Evolutionary conservation across 2,329 filamentous ascomycete species (phyloP), one percentile per base, ranked within the genome.

Genomic region (Trichophyton rubrum): DNA sequence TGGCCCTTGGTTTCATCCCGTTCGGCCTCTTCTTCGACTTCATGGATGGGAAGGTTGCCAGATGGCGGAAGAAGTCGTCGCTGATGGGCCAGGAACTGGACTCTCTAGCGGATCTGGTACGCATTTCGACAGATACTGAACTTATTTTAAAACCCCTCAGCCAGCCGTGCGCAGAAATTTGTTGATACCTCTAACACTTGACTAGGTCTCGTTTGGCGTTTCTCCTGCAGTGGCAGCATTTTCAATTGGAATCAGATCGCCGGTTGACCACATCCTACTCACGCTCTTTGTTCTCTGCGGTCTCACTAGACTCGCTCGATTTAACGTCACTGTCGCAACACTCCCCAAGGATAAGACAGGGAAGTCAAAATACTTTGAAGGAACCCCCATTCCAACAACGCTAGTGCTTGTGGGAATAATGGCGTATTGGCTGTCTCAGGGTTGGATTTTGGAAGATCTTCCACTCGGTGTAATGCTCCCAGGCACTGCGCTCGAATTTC

Each of bases 81-180:
- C 80, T 99, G 72, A 97, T 99, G 92, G 93, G 93, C 11, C 92
- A 96, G 75, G 93, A 99, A 75, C 79, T 99, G 60, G 93, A 99
- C 74, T 97, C 92, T 5, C 80, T 99, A 56, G 93, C 93, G 60
- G 93, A 99, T 73, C 74, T 99, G 79, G 90, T 96, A 86, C 30
- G 83, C 69, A 33, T 43, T 38, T 38, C 33, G 33, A 38, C 8
- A 38, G 8, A 38, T 9, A 38, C 3, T 45, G 27, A 11, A 55
- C 8, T 17, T 3, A 17, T 35, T 35, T 7, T 7, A 27, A 59
- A 51, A 30, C 59, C 59, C 35, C 17, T 24, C 55, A 57, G 22
- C 11, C 6, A 17, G 20, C 55, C n/a, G 17, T 57, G 20, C 24
- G 62, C 22, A 62, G 22, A 33, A 40, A 53, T 56, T 30, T 27